Conservation (phyloP, 805 yeast species). For the Kuraishia piskuri region DNA sequence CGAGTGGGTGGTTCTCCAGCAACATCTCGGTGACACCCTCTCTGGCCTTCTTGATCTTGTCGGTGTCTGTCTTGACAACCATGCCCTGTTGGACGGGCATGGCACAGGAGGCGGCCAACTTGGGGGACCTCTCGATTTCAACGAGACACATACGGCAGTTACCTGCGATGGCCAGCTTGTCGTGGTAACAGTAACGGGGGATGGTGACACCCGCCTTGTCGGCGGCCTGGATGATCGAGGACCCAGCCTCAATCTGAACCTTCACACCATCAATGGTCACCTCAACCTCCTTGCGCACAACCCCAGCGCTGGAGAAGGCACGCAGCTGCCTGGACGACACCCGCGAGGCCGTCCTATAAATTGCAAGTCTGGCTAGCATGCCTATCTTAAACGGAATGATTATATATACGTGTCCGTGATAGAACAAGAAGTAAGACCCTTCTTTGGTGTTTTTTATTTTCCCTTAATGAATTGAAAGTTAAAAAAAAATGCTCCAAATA, state of each 20-base stretch:
- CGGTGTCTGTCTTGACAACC: constrained; percentile 76
- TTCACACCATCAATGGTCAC: constrained; percentile 59
- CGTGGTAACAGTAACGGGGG: constrained; percentile 89
- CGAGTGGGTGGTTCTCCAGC: constrained; percentile 83
- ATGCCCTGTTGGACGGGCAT: constrained; percentile 87
- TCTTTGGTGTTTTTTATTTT: no score
- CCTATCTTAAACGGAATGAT: not conserved
- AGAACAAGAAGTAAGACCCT: not conserved
- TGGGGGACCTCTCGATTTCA: constrained; percentile 83
- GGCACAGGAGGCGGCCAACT: constrained; percentile 85
- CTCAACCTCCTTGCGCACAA: constrained; percentile 1
- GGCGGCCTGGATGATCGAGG: constrained; percentile 85
- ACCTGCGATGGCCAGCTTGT: constrained; percentile 84
- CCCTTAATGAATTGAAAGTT: no score
- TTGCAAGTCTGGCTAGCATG: not conserved
- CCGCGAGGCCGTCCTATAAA: not conserved
- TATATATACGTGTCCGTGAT: not conserved
- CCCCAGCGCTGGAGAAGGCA: not conserved
- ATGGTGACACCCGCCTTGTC: constrained; percentile 84
- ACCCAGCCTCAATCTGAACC: constrained; percentile 76
- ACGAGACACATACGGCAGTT: constrained; percentile 92
- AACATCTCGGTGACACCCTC: constrained; percentile 89
- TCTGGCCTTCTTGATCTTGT: constrained; percentile 72
- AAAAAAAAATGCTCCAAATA: not conserved
- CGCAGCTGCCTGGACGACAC: not conserved